Evolutionary conservation across 2,329 filamentous ascomycete genomes (phyloP), one percentile per base, ranked within the genome.

Genomic region (Bipolaris victoriae): DNA sequence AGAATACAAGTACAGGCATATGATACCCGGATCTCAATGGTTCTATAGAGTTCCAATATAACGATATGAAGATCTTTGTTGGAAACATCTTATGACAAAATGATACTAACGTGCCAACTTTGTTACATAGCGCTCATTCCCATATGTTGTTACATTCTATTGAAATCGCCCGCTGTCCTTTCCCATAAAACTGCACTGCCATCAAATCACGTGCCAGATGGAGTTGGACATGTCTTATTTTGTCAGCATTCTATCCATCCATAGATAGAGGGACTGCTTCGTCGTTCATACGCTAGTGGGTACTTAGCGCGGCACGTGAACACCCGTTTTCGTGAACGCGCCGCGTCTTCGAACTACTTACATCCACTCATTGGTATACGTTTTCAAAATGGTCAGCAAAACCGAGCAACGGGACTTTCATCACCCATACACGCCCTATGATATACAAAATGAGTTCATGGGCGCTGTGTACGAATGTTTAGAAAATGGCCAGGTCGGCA

Each of bases 381-480:
- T 36, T 48, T 2, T 16, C 29, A 57, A 49, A 36, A 74, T 72
- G 69, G 44, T 57, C 35, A 40, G 58, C 57, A 35, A 57, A 7
- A 50, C 53, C 20, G 46, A 33, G 6, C 57, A 57, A 15, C 61
- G 70, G 33, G 81, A 92, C 67, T 97, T 96, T 72, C 86, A 96
- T 70, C 93, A 97, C 72, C 93, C 93, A 0, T 97, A 89, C 74
- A 86, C 87, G 29, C 93, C 93, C 0, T 97, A 97, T 75, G 84
- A 90, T 50, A 95, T 97, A 41, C 93, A 97, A 70, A 82, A 89
- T 43, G 82, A 94, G 65, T 96, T 97, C 71, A 97, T 97, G 93
- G 87, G 83, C 64, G 85, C 89, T 0, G 83, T 95, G 5, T 97
- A 96, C 72, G 79, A 86, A 48, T 91, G 92, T 58, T 84, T 97